A percentile compares a stretch with the other conserved stretches of the same genome.
These are phyloP conservation scores for Solanum etuberosum DNA, from an alignment of 257 asterid species.

Conservation along the genomic window DNA sequence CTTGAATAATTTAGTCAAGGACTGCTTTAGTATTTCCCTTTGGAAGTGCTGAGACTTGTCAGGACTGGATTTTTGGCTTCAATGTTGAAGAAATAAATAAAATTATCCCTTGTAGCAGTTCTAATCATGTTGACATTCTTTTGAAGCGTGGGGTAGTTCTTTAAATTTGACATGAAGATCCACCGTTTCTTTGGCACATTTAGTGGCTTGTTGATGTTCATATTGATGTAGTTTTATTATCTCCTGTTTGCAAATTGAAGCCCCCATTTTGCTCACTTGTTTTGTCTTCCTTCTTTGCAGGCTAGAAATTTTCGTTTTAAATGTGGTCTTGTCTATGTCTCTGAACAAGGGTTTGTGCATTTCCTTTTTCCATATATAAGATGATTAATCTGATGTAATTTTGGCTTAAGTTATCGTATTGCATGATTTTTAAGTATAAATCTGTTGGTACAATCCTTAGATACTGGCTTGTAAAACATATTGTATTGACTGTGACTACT, in stretches of 20 bases:
- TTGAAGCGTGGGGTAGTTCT: not conserved
- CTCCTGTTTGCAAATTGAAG: not conserved
- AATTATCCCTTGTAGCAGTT: not conserved
- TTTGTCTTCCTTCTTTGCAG: slow-evolving; percentile 32
- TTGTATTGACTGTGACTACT: not conserved
- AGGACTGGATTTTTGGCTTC: not conserved
- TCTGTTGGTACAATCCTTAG: not conserved
- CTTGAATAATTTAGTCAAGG: not conserved
- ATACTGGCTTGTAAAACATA: not conserved
- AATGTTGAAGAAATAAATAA: not conserved
- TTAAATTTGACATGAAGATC: not conserved
- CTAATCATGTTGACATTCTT: not conserved
- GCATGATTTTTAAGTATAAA: not conserved
- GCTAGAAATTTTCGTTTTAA: slow-evolving; percentile 96
- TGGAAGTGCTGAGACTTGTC: not conserved
- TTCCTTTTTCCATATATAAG: not conserved
- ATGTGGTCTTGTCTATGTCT: slow-evolving; percentile 94
- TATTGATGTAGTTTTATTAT: not conserved
- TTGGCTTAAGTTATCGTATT: not conserved
- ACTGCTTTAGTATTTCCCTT: not conserved
- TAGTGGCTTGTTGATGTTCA: not conserved
- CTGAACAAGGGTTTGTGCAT: slow-evolving; percentile 80
- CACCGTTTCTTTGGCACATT: not conserved
- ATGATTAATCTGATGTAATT: not conserved
- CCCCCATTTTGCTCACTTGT: not conserved